Base-by-base conservation (phyloP, 345 rosid genomes). In the Eucalyptus globulus region DNA sequence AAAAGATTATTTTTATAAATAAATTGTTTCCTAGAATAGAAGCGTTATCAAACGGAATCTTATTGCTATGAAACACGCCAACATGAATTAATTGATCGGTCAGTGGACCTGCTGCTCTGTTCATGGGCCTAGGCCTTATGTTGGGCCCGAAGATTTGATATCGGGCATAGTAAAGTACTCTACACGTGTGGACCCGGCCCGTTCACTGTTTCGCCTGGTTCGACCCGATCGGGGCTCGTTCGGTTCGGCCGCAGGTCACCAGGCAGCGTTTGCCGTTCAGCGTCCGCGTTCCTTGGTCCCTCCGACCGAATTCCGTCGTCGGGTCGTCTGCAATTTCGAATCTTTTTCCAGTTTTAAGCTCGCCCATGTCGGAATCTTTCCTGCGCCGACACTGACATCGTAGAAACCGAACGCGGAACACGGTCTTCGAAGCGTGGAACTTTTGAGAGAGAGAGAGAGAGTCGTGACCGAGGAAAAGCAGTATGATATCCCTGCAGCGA, bases 401-500 rank as follows among this genome's bases (percentile, higher is more conserved):
- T 37, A 19, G 83, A 76, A 37, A 19, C 27, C 47, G 45, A 76
- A 21, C 83, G 45, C 0, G 43, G 83, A 40, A 21, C 83, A 21
- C 21, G 83, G 83, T 17, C 83, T 76, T 76, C 45, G 47, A 40
- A 21, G 83, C 47, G 83, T 40, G 83, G n/a, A 76, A 76, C 83
- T 76, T 37, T 37, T 40, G 81, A 72, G 58, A 53, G 58, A 53
- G 58, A 53, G 58, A 43, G 43, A 43, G 43, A 76, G 83, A 76
- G 83, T 37, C 83, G 1, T 9, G 43, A 76, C 43, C 83, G 83
- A 76, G 29, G 47, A 27, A 76, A 2, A 10, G 24, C 58, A 86
- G 87, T 4, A 92, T 92, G 94, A 49, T 15, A 40, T 86, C 91
- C 88, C 56, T 90, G 44, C 91, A 90, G 89, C 93, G 92, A 92